phyloP scores from a whole-genome alignment of 2,329 filamentous ascomycete species.

The Bipolaris oryzae region DNA sequence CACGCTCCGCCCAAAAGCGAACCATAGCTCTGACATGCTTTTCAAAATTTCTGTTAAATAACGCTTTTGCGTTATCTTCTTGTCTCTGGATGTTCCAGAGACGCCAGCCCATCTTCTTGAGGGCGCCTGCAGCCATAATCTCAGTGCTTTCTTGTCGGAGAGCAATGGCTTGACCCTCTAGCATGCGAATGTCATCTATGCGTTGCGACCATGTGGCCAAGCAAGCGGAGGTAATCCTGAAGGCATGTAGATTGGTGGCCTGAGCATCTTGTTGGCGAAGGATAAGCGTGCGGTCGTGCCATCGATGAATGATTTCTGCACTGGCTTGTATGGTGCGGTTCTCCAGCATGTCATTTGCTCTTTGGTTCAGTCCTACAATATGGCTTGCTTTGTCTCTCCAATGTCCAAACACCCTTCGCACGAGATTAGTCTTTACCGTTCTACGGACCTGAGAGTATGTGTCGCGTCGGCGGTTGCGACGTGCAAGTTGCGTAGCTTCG shows the following conservation, averaged over 20 bases:
- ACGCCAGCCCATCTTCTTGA: constrained; percentile 64
- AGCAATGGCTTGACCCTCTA: constrained; percentile 53
- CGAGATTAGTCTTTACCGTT: constrained; percentile 61
- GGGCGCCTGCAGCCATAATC: constrained; percentile 52
- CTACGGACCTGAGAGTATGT: constrained; percentile 62
- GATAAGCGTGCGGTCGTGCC: constrained; percentile 50
- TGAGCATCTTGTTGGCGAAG: constrained; percentile 27
- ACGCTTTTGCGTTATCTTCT: constrained; percentile 59
- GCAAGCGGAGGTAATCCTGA: constrained; percentile 40
- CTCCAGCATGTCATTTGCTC: constrained; percentile 40
- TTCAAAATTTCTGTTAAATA: constrained; percentile 59
- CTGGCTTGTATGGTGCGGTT: constrained; percentile 29
- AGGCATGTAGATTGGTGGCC: constrained; percentile 31
- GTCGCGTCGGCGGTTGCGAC: constrained; percentile 60
- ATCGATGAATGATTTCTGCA: constrained; percentile 49
- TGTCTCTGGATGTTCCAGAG: constrained; percentile 61
- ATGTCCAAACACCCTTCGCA: constrained; percentile 46
- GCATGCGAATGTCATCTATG: constrained; percentile 29
- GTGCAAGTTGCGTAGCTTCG: constrained; percentile 55
- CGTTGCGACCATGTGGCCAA: constrained; percentile 38
- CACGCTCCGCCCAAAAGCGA: constrained; percentile 60
- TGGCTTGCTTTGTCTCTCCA: constrained; percentile 44
- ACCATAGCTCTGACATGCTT: constrained; percentile 63
- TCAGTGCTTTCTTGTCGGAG: constrained; percentile 56
- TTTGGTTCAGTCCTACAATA: constrained; percentile 29